These are phyloP conservation scores for Ochetophila trinervis DNA, from an alignment of 306 rosid genomes.

Conservation along the genomic window DNA sequence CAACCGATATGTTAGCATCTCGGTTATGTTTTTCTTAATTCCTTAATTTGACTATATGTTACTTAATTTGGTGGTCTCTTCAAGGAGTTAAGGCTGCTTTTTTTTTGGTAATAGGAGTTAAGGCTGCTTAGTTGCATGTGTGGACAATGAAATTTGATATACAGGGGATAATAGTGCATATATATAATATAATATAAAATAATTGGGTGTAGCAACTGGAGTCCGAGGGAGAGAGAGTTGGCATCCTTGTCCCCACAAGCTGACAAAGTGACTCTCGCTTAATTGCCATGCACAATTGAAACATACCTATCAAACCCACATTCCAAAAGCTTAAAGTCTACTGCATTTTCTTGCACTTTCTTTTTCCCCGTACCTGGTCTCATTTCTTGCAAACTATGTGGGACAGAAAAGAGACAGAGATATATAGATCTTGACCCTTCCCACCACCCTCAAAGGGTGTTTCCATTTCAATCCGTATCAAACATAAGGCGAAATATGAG, in stretches of 20 bases:
- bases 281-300: slow-evolving; percentile 54
- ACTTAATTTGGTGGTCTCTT: neutral
- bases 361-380: slow-evolving; percentile 10
- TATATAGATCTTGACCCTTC: neutral
- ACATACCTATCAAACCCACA: slow-evolving; percentile 36
- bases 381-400: slow-evolving; percentile 24
- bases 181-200: slow-evolving; percentile 16
- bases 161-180: no score
- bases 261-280: slow-evolving; percentile 37
- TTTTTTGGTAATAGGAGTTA: slow-evolving; percentile 4
- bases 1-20: no score
- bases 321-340: slow-evolving; percentile 1
- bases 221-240: slow-evolving; percentile 33
- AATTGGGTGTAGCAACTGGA: slow-evolving; percentile 29
- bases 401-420: neutral
- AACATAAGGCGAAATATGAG: neutral
- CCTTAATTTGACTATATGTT: no score
- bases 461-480: neutral
- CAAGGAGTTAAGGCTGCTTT: slow-evolving; percentile 10
- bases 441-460: no score
- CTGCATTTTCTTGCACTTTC: slow-evolving; percentile 9
- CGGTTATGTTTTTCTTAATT: no score
- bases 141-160: slow-evolving; percentile 12
- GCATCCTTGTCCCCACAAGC: slow-evolving; percentile 57
- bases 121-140: slow-evolving; percentile 21